These are phyloP conservation scores for Rhizopogon roseolus DNA, from an alignment of 768 basidiomycete genomes.

Conservation along the genomic window DNA sequence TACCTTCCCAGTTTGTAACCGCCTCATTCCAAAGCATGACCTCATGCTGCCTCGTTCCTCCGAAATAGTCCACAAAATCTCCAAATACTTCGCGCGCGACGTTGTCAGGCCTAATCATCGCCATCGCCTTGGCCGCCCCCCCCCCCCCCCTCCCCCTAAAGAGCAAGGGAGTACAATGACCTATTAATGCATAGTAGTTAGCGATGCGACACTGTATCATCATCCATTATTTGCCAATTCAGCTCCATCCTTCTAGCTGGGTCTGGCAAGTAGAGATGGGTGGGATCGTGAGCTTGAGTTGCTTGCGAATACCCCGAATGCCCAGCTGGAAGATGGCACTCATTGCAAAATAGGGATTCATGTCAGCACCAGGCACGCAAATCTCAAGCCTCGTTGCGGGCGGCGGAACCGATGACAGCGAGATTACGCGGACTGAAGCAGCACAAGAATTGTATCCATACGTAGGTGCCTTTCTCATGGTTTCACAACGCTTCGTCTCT, in stretches of 20 bases:
- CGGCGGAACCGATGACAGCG: slow-evolving; percentile 81
- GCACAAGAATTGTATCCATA: slow-evolving; percentile 96
- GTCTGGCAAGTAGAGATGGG: slow-evolving; percentile 46
- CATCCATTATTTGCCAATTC: slow-evolving; percentile 30
- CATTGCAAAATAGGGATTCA: slow-evolving; percentile 89
- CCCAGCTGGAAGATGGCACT: slow-evolving; percentile 87
- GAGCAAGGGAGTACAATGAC: slow-evolving; percentile 74
- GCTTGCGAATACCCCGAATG: slow-evolving; percentile 80
- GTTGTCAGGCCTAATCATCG: slow-evolving; percentile 79
- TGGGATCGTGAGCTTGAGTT: slow-evolving; percentile 58
- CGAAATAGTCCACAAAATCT: slow-evolving; percentile 91
- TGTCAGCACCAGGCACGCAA: slow-evolving; percentile 94
- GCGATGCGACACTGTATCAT: neutral
- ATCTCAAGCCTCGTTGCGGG: slow-evolving; percentile 88
- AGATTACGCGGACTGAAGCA: slow-evolving; percentile 88
- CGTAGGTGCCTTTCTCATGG: slow-evolving; percentile 41
- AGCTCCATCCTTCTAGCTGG: slow-evolving; percentile 54
- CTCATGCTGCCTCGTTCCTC: slow-evolving; percentile 92
- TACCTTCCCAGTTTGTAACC: slow-evolving; percentile 93
- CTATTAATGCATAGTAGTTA: slow-evolving; percentile 24
- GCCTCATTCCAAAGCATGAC: slow-evolving; percentile 82
- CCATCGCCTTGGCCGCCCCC: slow-evolving; percentile 70
- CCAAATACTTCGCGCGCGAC: slow-evolving; percentile 88
- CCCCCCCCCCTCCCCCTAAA: slow-evolving; percentile 66
- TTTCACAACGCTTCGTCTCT: slow-evolving; percentile 33